Percentiles rank a stretch among this genome's conserved stretches.
phyloP scores from a whole-genome alignment of 176 grass and related monocot genomes.

The Zizania latifolia region DNA sequence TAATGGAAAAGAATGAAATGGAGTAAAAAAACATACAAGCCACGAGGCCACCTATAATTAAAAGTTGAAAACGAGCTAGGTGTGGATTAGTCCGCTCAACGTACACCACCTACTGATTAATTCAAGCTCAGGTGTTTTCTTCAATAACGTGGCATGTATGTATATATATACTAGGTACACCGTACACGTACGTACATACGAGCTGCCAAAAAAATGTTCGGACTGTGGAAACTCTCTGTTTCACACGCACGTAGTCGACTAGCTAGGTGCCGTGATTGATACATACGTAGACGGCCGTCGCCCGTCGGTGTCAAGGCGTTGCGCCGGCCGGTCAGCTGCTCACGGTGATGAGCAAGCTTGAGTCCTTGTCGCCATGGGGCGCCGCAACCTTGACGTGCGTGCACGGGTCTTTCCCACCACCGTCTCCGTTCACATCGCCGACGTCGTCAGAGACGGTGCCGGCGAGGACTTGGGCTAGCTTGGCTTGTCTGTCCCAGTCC shows the following conservation, averaged over 20 bases:
- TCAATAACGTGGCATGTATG: conserved; percentile 15
- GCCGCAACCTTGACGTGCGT: conserved; percentile 41
- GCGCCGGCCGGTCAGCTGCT: conserved; percentile 32
- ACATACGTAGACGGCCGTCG: no score
- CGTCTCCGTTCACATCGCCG: conserved; percentile 13
- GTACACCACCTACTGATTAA: not conserved
- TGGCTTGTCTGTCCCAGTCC: conserved; percentile 61
- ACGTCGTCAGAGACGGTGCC: not conserved
- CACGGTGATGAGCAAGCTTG: conserved; percentile 47
- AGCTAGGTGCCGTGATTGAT: no score
- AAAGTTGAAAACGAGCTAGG: not conserved
- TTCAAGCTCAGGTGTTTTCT: conserved; percentile 24
- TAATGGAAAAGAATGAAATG: not conserved
- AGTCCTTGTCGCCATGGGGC: conserved; percentile 41
- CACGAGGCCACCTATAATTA: not conserved
- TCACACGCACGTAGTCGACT: conserved; percentile 6
- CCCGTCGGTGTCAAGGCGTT: conserved; percentile 15
- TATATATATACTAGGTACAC: no score
- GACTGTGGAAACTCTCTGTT: not conserved
- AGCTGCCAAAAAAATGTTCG: conserved; percentile 9
- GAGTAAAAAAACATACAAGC: not conserved
- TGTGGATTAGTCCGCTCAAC: not conserved
- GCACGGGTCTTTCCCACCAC: conserved; percentile 39
- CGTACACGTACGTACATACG: not conserved
- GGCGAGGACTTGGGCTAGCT: conserved; percentile 59